Base-by-base conservation (phyloP, 192 early-diverging fungal species). In the Kickxella alabastrina region DNA sequence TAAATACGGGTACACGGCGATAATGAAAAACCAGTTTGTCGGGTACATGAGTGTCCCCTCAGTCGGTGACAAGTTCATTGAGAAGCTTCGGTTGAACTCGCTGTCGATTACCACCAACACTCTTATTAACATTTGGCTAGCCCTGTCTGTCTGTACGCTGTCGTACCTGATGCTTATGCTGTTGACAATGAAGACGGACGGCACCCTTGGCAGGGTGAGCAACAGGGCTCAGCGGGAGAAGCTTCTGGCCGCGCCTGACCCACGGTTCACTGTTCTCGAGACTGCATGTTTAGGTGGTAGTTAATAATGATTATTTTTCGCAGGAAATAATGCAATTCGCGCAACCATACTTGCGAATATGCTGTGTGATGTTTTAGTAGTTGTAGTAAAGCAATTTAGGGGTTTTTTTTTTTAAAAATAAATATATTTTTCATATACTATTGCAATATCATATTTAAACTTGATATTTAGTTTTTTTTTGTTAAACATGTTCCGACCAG, bases 1-100 rank as follows among this genome's bases (percentile, higher is more conserved):
- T 57, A 84, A 84, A 49, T 84, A 82, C 57, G 67, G 70, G 5
- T 85, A 79, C 50, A 61, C 77, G 37, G 67, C 71, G 13, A 57
- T 68, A 43, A 62, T 75, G 37, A 57, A 63, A 25, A 79, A 73
- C 63, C 77, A 83, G 60, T 76, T 78, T 31, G 3, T 21, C 0
- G 81, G 73, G 3, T 77, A 65, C 26, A 18, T 36, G 9, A 41
- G 57, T 4, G 31, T 32, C 6, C 31, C 31, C 6, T n/a, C n/a
- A n/a, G 12, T 78, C 19, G 75, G 75, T 37, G 59, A 66, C 46
- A n/a, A 26, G 25, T 63, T 63, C 27, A 18, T 78, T 40, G 42
- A 52, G 0, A 32, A 54, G 3, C 19, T 72, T 10, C 15, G 64
- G 15, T 49, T 78, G 40, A 68, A 68, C 8, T 19, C 54, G 18